Evolutionary conservation across 2,329 filamentous ascomycete genomes (phyloP), one percentile per base, ranked within the genome.

Genomic region (Xylaria sp.): DNA sequence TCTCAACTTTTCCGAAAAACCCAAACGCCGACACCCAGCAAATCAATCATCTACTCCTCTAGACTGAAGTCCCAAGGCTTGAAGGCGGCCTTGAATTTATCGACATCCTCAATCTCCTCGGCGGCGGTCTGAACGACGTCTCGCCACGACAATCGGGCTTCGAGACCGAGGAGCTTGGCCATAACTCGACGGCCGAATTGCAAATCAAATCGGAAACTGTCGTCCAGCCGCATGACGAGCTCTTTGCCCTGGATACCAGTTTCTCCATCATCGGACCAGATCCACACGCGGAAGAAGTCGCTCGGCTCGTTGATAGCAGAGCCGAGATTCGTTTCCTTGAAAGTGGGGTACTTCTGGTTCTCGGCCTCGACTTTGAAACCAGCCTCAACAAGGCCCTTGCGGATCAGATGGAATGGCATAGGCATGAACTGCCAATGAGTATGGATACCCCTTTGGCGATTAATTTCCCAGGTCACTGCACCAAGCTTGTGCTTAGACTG

Each of bases 361-460:
- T 97, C 92, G 0, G 93, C 94, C 77, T 97, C 90, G 1, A 97
- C 92, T 62, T 91, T 90, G 82, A 99, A 97, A 0, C 91, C 95
- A 0, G 92, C 93, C 78, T 97, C 93, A 0, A 97, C 92, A 1
- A 97, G 84, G 0, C 92, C 92, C 56, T 89, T 89, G 23, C 81
- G 83, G 59, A 97, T 87, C 53, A 93, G 82, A 10, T 91, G 85
- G 0, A 87, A 83, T 0, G 92, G 88, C 0, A 97, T 84, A 0
- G 96, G 93, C 36, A 98, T 83, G 73, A 97, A 92, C 80, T 99
- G 97, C 96, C 94, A 97, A 77, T 98, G 95, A 1, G 91, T 86
- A 78, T 99, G 96, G 65, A 98, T 90, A 63, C 96, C 93, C 60
- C 88, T 87, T 4, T 85, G 85, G 59, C 94, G 90, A 77, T 90